These are phyloP conservation scores for Gossypioides kirkii DNA, from an alignment of 345 rosid genomes.

Conservation along the genomic window DNA sequence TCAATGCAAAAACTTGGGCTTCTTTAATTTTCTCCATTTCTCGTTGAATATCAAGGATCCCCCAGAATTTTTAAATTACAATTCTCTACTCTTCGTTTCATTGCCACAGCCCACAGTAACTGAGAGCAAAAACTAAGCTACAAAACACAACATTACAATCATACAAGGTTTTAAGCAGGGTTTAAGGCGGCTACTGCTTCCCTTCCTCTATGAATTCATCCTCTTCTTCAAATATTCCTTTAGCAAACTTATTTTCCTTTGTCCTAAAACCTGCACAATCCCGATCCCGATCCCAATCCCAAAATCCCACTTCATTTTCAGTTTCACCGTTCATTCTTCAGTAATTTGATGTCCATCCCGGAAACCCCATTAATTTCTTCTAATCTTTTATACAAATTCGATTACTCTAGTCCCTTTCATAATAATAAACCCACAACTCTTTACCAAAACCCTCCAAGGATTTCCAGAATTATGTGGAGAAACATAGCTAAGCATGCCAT, in stretches of 20 bases:
- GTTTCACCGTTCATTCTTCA: neutral
- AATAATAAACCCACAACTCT: constrained; percentile 21
- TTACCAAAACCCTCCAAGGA: constrained; percentile 14
- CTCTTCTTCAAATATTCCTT: neutral
- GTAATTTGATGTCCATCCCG: constrained; percentile 55
- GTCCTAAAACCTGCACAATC: neutral
- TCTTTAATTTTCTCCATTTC: neutral
- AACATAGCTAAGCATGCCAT: constrained; percentile 51
- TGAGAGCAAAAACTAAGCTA: neutral
- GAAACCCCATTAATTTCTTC: constrained; percentile 35
- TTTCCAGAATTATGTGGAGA: constrained; percentile 71
- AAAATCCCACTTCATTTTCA: neutral
- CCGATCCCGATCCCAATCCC: neutral
- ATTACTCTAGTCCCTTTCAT: constrained; percentile 28
- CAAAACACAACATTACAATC: neutral
- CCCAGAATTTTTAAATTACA: neutral
- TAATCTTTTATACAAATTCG: constrained; percentile 20
- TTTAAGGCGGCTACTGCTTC: constrained; percentile 36
- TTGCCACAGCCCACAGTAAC: neutral
- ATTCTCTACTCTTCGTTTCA: neutral
- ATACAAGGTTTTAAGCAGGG: constrained; percentile 48
- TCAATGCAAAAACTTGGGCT: neutral
- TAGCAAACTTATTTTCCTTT: neutral
- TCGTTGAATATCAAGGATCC: neutral
- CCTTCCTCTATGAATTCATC: neutral